These are phyloP conservation scores for Ogataea saltuana DNA, from an alignment of 805 yeast species.

Conservation along the genomic window DNA sequence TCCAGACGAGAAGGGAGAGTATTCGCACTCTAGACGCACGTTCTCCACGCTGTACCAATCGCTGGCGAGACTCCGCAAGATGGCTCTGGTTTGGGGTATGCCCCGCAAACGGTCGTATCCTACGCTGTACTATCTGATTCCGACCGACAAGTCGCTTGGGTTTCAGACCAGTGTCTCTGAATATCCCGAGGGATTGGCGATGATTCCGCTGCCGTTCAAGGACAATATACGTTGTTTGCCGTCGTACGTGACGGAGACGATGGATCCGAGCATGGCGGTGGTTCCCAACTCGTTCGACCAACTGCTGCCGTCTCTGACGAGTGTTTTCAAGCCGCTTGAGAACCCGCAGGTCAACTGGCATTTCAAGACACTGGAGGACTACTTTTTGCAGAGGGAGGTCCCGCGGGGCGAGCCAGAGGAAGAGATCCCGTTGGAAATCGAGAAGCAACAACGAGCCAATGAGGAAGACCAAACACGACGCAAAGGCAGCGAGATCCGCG, in stretches of 20 bases:
- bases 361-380: conserved; percentile 62
- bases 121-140: conserved; percentile 55
- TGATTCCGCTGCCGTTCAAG: conserved; percentile 67
- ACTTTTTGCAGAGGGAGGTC: conserved; percentile 59
- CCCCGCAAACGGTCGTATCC: conserved; percentile 56
- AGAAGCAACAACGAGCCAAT: conserved; percentile 22
- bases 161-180: conserved; percentile 16
- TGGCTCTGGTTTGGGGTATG: conserved; percentile 76
- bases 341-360: conserved; percentile 73
- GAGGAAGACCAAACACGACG: conserved; percentile 26
- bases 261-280: conserved; percentile 20
- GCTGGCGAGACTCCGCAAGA: conserved; percentile 50
- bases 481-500: conserved; percentile 16
- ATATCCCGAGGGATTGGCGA: conserved; percentile 70
- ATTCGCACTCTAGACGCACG: conserved; percentile 63
- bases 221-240: conserved; percentile 78
- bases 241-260: conserved; percentile 22
- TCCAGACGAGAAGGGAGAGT: conserved; percentile 59
- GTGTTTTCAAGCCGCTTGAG: conserved; percentile 35
- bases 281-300: conserved; percentile 24
- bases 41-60: conserved; percentile 67
- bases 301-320: conserved; percentile 28
- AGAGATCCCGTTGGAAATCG: conserved; percentile 12
- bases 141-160: conserved; percentile 40
- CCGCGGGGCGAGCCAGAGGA: too few relatives aligned